phyloP scores from a whole-genome alignment of 2,329 filamentous ascomycete species.

The Cladosporium sp. region DNA sequence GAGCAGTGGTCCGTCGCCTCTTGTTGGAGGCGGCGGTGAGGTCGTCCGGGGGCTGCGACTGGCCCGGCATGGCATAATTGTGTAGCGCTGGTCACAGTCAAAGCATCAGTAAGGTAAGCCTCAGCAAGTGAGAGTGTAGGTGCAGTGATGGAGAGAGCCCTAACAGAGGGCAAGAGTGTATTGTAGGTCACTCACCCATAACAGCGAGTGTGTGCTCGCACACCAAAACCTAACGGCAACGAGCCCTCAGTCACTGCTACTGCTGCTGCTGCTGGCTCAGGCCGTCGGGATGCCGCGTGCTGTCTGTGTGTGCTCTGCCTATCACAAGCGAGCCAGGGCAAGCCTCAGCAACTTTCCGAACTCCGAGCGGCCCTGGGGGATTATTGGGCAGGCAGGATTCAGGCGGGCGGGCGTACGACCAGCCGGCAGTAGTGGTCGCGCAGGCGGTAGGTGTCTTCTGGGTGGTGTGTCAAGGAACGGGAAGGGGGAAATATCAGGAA shows the following conservation, averaged over 20 bases:
- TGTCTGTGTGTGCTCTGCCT: background rate
- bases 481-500: no score
- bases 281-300: background rate
- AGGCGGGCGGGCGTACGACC: background rate
- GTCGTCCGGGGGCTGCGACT: slow-evolving; percentile 4
- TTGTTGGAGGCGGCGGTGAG: slow-evolving; percentile 1
- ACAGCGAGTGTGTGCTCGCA: background rate
- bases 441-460: no score
- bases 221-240: background rate
- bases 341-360: background rate
- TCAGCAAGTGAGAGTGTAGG: background rate
- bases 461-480: no score
- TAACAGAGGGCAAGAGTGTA: background rate
- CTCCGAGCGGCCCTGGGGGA: background rate
- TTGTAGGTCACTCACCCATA: background rate
- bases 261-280: background rate
- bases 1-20: slow-evolving; percentile 6
- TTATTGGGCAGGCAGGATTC: background rate
- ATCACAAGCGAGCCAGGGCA: background rate
- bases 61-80: slow-evolving; percentile 8
- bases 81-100: slow-evolving; percentile 6
- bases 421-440: no score
- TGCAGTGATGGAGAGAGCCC: background rate
- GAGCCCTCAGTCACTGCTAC: background rate
- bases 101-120: slow-evolving; percentile 2